Conservation (phyloP, 495 filamentous ascomycete species). For the Hyaloscypha hepaticicola region DNA sequence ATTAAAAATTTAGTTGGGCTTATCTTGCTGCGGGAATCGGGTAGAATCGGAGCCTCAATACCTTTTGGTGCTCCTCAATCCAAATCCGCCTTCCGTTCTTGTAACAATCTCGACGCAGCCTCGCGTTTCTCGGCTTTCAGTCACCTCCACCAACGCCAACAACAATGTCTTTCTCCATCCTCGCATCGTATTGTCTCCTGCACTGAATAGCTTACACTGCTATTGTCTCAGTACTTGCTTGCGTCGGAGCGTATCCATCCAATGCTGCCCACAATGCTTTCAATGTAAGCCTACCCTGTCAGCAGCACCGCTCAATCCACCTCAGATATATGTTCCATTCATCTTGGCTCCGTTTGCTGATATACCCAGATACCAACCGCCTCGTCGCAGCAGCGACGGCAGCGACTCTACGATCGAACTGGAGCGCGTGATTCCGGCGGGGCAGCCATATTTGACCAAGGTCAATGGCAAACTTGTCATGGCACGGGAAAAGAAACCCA, state of each 20-base stretch:
- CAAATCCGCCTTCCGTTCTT: not conserved
- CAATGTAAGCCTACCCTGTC: not conserved
- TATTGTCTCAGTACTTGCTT: no score
- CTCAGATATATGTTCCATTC: not conserved
- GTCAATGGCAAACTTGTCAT: slow-evolving; percentile 33
- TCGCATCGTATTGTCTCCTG: not conserved
- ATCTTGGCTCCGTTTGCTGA: not conserved
- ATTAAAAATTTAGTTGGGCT: no score
- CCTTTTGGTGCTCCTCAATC: no score
- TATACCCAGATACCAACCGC: not conserved
- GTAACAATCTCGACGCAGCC: not conserved
- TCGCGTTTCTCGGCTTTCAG: not conserved
- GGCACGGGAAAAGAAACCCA: slow-evolving; percentile 26
- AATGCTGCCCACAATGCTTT: not conserved
- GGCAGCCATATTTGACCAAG: slow-evolving; percentile 29
- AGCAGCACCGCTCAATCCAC: not conserved
- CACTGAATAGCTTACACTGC: not conserved
- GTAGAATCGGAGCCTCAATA: no score
- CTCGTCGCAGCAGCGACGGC: not conserved
- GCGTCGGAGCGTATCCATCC: not conserved
- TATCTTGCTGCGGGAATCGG: no score
- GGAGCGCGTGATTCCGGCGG: slow-evolving; percentile 20
- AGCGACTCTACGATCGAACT: not conserved
- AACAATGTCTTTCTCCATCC: not conserved
- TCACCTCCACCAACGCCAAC: not conserved